Base-by-base conservation (phyloP, 345 rosid genomes). In the Citrus trifoliata region DNA sequence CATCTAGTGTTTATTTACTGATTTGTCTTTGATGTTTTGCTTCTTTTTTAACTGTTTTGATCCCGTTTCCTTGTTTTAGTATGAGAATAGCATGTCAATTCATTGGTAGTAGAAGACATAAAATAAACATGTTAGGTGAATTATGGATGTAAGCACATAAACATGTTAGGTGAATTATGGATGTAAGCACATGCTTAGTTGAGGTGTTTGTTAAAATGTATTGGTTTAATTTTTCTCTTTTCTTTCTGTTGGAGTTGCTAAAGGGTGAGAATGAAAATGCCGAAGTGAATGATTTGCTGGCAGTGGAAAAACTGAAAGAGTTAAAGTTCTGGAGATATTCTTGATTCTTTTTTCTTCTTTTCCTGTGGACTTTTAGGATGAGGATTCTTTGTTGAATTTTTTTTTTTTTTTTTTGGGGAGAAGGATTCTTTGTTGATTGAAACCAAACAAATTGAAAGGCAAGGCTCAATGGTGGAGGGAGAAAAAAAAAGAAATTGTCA, bases 401-500 rank as follows among this genome's bases (percentile, higher is more conserved):
- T 40, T 40, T 40, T 48, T 48, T 25, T 48, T n/a, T 42, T 37
- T 37, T 37, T 37, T 0, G 40, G 71, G 76, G 80, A 6, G 60
- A 2, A 24, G 40, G 28, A 62, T 33, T 76, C 53, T 76, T 4
- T 28, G 24, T 76, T 78, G 59, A 60, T 77, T 68, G 70, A 83
- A 63, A 76, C 10, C 25, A 32, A 65, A 59, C 37, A 37, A 51
- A 25, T 7, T 37, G 78, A 73, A 32, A 74, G 74, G 67, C 79
- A 73, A 68, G 71, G 73, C 27, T 40, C 81, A 16, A 35, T 75
- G 27, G 73, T 19, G 27, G 77, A 40, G 65, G 46, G 51, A 40
- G 81, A 25, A 73, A 38, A 73, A 70, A 74, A 60, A 76, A 80
- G 72, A 68, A 67, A 28, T 76, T 73, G 70, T 78, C 72, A 80